Conservation (phyloP, 1,284 basidiomycete genomes). For the Cerrena zonata region DNA sequence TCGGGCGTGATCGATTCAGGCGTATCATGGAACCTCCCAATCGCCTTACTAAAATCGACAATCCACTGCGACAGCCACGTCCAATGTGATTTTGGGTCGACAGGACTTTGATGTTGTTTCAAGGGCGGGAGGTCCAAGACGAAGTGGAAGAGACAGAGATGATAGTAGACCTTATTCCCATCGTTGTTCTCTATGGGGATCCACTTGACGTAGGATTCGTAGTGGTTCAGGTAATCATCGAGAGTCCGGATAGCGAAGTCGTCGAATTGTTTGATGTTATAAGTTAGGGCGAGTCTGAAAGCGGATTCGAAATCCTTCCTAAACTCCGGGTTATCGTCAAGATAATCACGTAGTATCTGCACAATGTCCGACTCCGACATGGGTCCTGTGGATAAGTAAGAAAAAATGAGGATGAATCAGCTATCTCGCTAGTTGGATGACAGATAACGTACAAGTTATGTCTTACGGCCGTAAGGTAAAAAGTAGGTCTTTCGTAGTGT, state of each 20-base stretch:
- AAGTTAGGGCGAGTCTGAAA: not conserved
- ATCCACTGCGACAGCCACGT: slow-evolving; percentile 8
- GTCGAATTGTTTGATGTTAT: slow-evolving; percentile 4
- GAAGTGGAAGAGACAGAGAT: slow-evolving; percentile 9
- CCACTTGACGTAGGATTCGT: slow-evolving; percentile 5
- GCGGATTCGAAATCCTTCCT: not conserved
- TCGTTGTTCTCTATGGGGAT: slow-evolving; percentile 5
- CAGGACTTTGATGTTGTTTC: not conserved
- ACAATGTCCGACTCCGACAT: too few relatives aligned
- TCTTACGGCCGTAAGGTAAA: too few relatives aligned
- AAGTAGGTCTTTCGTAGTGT: too few relatives aligned
- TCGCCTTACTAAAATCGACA: slow-evolving; percentile 6
- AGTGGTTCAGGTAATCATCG: slow-evolving; percentile 8
- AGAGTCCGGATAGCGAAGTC: slow-evolving; percentile 4
- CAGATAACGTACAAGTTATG: too few relatives aligned
- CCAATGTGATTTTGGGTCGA: slow-evolving; percentile 4
- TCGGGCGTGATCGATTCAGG: slow-evolving; percentile 7
- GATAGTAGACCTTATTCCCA: slow-evolving; percentile 3
- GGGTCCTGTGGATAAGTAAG: too few relatives aligned
- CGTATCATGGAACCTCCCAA: slow-evolving; percentile 7
- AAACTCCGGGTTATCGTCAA: not conserved
- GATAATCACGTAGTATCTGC: not conserved
- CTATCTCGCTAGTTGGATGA: too few relatives aligned
- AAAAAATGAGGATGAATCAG: too few relatives aligned
- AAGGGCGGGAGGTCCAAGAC: slow-evolving; percentile 5